Base-by-base conservation (phyloP, 2,329 filamentous ascomycete species). In the Coleophoma crateriformis region DNA sequence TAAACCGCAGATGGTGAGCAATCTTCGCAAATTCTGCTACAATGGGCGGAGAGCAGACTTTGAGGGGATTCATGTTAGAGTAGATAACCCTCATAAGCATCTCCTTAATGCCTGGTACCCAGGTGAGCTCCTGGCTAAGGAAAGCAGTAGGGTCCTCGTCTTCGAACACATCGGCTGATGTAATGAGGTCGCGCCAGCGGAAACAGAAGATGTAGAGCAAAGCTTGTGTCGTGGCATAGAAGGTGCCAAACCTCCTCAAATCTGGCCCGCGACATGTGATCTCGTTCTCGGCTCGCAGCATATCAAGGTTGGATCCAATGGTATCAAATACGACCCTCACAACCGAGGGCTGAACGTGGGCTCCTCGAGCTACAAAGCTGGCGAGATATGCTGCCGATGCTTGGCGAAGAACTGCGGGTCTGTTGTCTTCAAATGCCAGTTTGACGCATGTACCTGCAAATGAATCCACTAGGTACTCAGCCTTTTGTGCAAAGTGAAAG, bases 1-100 rank as follows among this genome's bases (percentile, higher is more conserved):
- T 80, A 62, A 99, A 88, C 50, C 85, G 81, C 53, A 97, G 83
- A 56, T 94, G 87, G 61, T 90, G 84, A 1, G 91, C 84, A 47
- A 97, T 84, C 62, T 87, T 87, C 19, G 92, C 90, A 64, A 97
- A 99, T 61, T 97, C 88, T 45, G 87, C 79, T 22, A 97, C 92
- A 53, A 99, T 96, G 8, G 82, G 81, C 0, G 90, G 89, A 2
- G 91, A 89, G 74, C 91, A 96, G 56, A 99, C 88, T 67, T 96
- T 96, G 47, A 99, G 82, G 0, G 94, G 94, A 67, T 99, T 99
- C 60, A 99, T 84, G 57, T 85, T 86, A 48, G 87, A 91, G 68
- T 90, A 87, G 60, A 97, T 88, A 61, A 91, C 88, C 38, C 81
- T 79, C 45, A 82, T 80, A 45, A 97, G 75, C 20, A 84, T 79